Base-by-base conservation (phyloP, 768 basidiomycete species). In the Coprinellus aureogranulatus region DNA sequence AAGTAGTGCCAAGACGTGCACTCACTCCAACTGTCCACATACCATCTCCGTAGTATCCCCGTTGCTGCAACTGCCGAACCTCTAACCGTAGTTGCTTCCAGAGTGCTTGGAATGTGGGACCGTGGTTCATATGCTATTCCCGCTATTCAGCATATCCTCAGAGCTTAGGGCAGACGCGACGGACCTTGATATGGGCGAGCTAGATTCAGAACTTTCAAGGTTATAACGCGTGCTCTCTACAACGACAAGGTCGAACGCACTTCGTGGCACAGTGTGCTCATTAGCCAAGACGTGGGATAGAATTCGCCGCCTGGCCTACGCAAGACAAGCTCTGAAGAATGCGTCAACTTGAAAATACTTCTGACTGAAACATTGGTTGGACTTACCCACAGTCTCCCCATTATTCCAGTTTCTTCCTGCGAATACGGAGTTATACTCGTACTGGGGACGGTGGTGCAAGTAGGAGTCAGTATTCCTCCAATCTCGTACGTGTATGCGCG, bases 41-140 rank as follows among this genome's bases (percentile, higher is more conserved):
- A 88, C 90, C 92, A 68, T 94, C 92, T 1, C 92, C 92, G 53
- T 87, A 92, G 66, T 94, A 93, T 26, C 88, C 90, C 68, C 76
- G 82, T 51, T 74, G 74, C 66, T 92, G 90, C n/a, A 93, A 76
- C 25, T 77, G 77, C 30, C 82, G 75, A 3, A 92, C 88, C 66
- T 93, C 89, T 27, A 70, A 71, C 27, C 80, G 74, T 16, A 94
- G 80, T 60, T 78, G 81, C 28, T 71, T 76, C 88, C 92, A 92
- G 2, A 92, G 76, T 11, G 81, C 76, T 72, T 92, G 90, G 67
- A 94, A 94, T 0, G 75, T 83, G 5, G 83, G 74, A 0, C 89
- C 88, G 63, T 94, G 92, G 62, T 93, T 78, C 89, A 88, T 88
- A 68, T 93, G 86, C 89, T 92, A 61, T 26, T 40, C 8, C 26